Conservation (phyloP, 805 yeast genomes). For the Spathaspora sp. region DNA sequence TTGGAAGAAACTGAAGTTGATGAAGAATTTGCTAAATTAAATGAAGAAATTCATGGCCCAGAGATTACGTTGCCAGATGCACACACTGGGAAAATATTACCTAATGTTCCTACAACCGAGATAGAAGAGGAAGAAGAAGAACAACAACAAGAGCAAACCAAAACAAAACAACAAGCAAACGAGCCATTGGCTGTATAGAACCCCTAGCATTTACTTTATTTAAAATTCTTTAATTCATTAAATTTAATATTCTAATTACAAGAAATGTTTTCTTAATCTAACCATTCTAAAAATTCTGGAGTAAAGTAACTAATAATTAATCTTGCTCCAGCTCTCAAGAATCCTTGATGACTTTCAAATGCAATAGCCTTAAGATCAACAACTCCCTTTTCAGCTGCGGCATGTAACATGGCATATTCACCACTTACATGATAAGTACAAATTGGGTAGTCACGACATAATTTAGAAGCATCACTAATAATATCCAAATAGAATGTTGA, state of each 20-base stretch:
- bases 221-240: conserved; percentile 2
- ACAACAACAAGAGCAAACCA: conserved; percentile 2
- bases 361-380: conserved; percentile 80
- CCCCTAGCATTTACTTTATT: neutral
- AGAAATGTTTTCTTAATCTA: conserved; percentile 22
- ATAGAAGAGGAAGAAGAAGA: conserved; percentile 13
- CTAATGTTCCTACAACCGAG: conserved; percentile 24
- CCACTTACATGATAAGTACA: conserved; percentile 97
- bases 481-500: conserved; percentile 92
- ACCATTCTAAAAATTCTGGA: conserved; percentile 95
- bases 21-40: conserved; percentile 52
- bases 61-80: conserved; percentile 13
- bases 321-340: conserved; percentile 93
- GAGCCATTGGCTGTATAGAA: conserved; percentile 12
- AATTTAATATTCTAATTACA: neutral
- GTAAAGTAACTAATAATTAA: conserved; percentile 88
- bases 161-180: conserved; percentile 4
- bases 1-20: conserved; percentile 62
- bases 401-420: conserved; percentile 96
- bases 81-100: conserved; percentile 18
- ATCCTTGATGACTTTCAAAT: conserved; percentile 87
- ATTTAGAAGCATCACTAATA: conserved; percentile 79
- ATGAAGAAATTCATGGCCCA: conserved; percentile 36
- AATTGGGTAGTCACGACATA: conserved; percentile 81
- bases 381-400: conserved; percentile 94